Evolutionary conservation across 768 basidiomycete genomes (phyloP).

Genomic region (Mrakia hoshinonis): DNA sequence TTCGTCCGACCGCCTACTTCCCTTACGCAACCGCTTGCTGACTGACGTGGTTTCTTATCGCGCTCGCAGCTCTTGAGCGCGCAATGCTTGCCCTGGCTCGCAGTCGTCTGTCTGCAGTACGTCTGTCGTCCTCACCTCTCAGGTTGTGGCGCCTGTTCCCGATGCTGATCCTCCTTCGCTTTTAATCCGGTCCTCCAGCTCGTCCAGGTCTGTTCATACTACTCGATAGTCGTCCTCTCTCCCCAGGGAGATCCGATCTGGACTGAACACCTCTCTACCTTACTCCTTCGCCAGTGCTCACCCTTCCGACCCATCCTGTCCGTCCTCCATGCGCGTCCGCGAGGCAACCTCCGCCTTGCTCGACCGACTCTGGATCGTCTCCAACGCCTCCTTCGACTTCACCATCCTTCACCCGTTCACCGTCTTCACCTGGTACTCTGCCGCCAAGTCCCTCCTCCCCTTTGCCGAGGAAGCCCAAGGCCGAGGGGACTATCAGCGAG

Average conservation of each 20-base stretch:
- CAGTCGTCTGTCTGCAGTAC: constrained; percentile 2
- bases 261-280: too few species aligned
- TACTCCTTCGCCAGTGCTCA: neutral
- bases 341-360: constrained; percentile 7
- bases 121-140: neutral
- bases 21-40: neutral
- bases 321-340: constrained; percentile 3
- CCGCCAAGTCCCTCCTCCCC: neutral
- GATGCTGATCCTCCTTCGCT: neutral
- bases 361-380: constrained; percentile 12
- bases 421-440: constrained; percentile 1
- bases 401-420: constrained; percentile 1
- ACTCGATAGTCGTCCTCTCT: neutral
- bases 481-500: neutral
- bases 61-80: neutral
- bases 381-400: constrained; percentile 8
- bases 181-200: neutral
- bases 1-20: neutral
- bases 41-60: neutral
- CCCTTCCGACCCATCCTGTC: neutral
- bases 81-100: constrained; percentile 1
- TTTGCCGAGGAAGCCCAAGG: neutral
- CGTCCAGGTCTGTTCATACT: neutral
- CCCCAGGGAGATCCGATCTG: too few species aligned
- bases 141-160: neutral